Base-by-base conservation (phyloP, 129 eudicot species). In the Tagetes erecta region DNA sequence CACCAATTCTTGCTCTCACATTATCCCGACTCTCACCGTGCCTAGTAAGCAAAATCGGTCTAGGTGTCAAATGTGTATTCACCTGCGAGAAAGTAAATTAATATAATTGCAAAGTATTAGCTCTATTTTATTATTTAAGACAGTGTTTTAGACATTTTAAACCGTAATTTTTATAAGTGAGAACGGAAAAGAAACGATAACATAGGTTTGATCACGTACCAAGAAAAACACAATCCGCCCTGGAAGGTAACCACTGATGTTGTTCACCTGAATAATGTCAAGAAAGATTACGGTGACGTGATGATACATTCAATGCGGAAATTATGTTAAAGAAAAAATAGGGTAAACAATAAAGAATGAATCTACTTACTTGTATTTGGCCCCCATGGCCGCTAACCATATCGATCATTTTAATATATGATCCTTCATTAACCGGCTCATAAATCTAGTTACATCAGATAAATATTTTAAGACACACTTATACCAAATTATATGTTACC, bases 301-400 rank as follows among this genome's bases (percentile, higher is more conserved):
- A 34, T 35, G 77, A 34, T 45, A 58, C 0, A 3, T 14, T 47
- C 10, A 74, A 50, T 74, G 49, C 14, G 14, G 27, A 74, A 14
- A 5, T 13, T 39, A 64, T 38, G 40, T 40, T 38, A 38, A 12
- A 4, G 47, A 31, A 31, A 35, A 49, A 2, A 11, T 7, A 34
- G 1, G 37, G 35, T 45, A 4, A 49, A 51, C 38, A n/a, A 44
- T 55, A 64, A 64, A 41, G 49, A 42, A 79, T 52, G 73, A 44
- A 50, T 14, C 44, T 53, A 59, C 79, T 83, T 82, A 95, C 99
- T 83, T 95, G 99, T 86, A 95, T 91, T 68, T 95, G 99, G 58
- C 97, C 99, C 38, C 99, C 99, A 76, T 88, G 86, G 55, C 99
- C 99, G 73, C 92, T 91, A 80, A 87, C 99, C 96, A 85, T 95